Conservation (phyloP, 73 alveolate genomes). For the Paramecium biaurelia region DNA sequence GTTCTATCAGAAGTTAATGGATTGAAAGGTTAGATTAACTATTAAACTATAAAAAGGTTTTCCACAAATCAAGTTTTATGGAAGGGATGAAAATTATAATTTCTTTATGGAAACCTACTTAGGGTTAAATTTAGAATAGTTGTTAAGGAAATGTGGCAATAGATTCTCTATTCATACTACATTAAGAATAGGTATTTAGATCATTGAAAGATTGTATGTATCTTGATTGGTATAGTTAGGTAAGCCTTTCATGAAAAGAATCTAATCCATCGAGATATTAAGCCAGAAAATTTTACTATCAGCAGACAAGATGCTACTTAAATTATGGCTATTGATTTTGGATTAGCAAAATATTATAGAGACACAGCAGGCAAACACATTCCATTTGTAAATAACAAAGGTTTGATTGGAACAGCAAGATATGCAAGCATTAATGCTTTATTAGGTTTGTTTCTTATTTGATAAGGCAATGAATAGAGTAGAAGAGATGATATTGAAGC, state of each 20-base stretch:
- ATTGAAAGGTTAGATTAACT: background rate
- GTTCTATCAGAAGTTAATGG: slow-evolving; percentile 63
- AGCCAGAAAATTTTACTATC: slow-evolving; percentile 79
- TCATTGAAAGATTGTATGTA: slow-evolving; percentile 56
- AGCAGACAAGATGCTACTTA: slow-evolving; percentile 57
- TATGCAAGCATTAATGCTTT: slow-evolving; percentile 72
- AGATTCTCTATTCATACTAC: slow-evolving; percentile 65
- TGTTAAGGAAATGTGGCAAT: slow-evolving; percentile 62
- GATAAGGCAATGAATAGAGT: slow-evolving; percentile 67
- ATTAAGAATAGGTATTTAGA: slow-evolving; percentile 66
- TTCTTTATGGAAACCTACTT: slow-evolving; percentile 71
- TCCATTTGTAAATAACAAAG: slow-evolving; percentile 88
- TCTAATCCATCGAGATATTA: slow-evolving; percentile 77
- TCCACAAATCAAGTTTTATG: slow-evolving; percentile 65
- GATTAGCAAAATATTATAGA: slow-evolving; percentile 88
- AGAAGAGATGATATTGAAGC: slow-evolving; percentile 91
- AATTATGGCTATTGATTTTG: slow-evolving; percentile 90
- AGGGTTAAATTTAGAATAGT: slow-evolving; percentile 71
- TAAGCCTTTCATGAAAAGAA: slow-evolving; percentile 72
- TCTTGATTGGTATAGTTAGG: background rate
- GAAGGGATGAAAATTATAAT: slow-evolving; percentile 70
- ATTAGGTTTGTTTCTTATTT: slow-evolving; percentile 29
- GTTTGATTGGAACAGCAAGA: slow-evolving; percentile 95
- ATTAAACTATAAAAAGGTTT: slow-evolving; percentile 53
- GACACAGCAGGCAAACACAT: slow-evolving; percentile 87